Base-by-base conservation (phyloP, 2,329 filamentous ascomycete genomes). In the Drechslerella coelobrocha region DNA sequence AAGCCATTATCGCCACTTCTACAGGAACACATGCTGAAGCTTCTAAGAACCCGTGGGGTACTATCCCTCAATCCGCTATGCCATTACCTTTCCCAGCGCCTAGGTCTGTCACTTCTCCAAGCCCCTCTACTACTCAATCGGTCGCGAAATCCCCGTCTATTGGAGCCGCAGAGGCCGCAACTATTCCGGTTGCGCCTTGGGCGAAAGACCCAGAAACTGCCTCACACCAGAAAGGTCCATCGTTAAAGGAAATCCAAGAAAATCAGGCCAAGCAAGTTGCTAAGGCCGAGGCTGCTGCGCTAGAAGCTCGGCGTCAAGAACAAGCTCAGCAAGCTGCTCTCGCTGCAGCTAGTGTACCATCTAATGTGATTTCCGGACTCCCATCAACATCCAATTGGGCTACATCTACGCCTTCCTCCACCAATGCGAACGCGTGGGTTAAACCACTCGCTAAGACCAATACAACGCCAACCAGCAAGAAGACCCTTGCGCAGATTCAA, bases 201-300 rank as follows among this genome's bases (percentile, higher is more conserved):
- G 94, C 94, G 3, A 94, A 94, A 78, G 92, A 97, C 73, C 84
- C 85, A 1, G 80, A 82, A 41, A 88, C 89, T 52, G 81, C 83
- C 3, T 84, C 86, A 69, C 81, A 84, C 23, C 86, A 90, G 41
- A 95, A 90, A 79, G 92, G 92, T 0, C 94, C 93, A 1, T 97
- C 92, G 69, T 82, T 99, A 73, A 96, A 92, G 80, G 92, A 99
- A 77, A 99, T 99, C 23, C 94, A 99, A 78, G 93, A 96, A 79
- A 89, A 91, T 2, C 94, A 99, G 79, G 93, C 93, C 34, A 91
- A 89, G 77, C 95, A 94, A 78, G 92, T 92, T 9, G 93, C 93
- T 55, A 90, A 95, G 80, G 88, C 86, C 10, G 93, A 97, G 77
- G 91, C 90, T 89, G 88, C 88, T 51, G 84, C 87, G 14, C 85